Conservation (phyloP, 73 alveolate species). For the Paramecium bursaria region DNA sequence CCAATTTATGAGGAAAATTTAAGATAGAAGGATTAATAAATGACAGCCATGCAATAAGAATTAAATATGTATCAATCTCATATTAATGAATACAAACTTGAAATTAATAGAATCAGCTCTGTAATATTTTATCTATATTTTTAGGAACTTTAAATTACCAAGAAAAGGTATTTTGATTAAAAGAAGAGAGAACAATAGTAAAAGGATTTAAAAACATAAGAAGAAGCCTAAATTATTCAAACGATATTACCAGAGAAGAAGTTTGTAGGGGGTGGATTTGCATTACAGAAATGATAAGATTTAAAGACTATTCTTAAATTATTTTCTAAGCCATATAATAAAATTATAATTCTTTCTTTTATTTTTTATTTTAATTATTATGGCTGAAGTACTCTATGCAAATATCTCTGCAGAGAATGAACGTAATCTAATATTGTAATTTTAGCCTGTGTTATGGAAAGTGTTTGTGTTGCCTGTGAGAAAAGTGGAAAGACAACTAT, state of each 20-base stretch:
- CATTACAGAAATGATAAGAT: conserved; percentile 46
- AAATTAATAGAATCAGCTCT: conserved; percentile 91
- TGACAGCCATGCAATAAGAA: conserved; percentile 94
- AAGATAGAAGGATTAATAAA: conserved; percentile 89
- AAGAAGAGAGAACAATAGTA: conserved; percentile 87
- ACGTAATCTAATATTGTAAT: conserved; percentile 1
- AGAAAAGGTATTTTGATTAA: conserved; percentile 84
- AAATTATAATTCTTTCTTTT: too few species aligned
- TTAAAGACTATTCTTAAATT: too few species aligned
- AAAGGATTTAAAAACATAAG: conserved; percentile 80
- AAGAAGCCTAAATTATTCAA: conserved; percentile 74
- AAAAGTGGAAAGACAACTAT: conserved; percentile 91
- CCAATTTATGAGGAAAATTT: conserved; percentile 86
- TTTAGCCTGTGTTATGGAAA: conserved; percentile 77
- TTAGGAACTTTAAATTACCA: conserved; percentile 87
- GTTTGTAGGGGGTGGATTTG: conserved; percentile 92
- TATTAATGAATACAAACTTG: conserved; percentile 91
- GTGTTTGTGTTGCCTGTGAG: conserved; percentile 93
- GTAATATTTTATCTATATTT: neutral
- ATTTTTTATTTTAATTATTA: too few species aligned
- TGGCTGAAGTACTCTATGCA: conserved; percentile 56
- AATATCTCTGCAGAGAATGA: conserved; percentile 38
- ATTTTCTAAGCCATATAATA: too few species aligned
- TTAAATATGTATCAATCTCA: conserved; percentile 93
- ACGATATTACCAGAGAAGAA: conserved; percentile 84